Percentiles rank a stretch among this genome's conserved stretches.
phyloP scores from a whole-genome alignment of 2,329 filamentous ascomycete genomes.

The Cordyceps militaris region DNA sequence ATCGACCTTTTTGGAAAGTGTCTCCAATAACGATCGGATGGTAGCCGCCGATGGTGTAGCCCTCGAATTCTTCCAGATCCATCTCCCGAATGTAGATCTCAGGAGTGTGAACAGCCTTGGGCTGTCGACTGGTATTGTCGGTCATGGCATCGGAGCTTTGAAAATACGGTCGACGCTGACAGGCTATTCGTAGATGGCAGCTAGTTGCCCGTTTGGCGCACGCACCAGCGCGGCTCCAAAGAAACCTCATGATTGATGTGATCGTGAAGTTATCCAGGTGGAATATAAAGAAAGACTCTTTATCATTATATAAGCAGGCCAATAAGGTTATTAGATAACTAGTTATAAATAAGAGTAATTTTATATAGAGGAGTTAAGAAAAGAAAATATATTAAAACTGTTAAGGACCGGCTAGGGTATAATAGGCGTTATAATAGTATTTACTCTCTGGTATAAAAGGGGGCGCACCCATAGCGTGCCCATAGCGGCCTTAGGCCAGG shows the following conservation, averaged over 20 bases:
- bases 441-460: too few relatives aligned
- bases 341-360: too few relatives aligned
- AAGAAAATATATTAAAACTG: too few relatives aligned
- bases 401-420: too few relatives aligned
- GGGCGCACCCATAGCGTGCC: too few relatives aligned
- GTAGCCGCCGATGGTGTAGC: constrained; percentile 28
- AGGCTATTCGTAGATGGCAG: not conserved
- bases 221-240: not conserved
- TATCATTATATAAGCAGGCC: too few relatives aligned
- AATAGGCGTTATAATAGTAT: too few relatives aligned
- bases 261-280: too few relatives aligned
- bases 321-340: too few relatives aligned
- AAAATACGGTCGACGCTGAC: not conserved
- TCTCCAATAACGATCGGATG: constrained; percentile 29
- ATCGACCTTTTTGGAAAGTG: constrained; percentile 26
- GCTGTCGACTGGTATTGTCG: not conserved
- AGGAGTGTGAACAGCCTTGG: not conserved
- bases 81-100: not conserved
- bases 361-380: too few relatives aligned
- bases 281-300: too few relatives aligned
- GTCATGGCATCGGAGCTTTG: not conserved
- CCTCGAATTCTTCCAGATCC: constrained; percentile 16
- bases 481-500: too few relatives aligned
- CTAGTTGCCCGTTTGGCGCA: not conserved
- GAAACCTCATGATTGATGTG: not conserved